These are phyloP conservation scores for Pseudogymnoascus sp. DNA, from an alignment of 2,329 filamentous ascomycete genomes.

Conservation along the genomic window DNA sequence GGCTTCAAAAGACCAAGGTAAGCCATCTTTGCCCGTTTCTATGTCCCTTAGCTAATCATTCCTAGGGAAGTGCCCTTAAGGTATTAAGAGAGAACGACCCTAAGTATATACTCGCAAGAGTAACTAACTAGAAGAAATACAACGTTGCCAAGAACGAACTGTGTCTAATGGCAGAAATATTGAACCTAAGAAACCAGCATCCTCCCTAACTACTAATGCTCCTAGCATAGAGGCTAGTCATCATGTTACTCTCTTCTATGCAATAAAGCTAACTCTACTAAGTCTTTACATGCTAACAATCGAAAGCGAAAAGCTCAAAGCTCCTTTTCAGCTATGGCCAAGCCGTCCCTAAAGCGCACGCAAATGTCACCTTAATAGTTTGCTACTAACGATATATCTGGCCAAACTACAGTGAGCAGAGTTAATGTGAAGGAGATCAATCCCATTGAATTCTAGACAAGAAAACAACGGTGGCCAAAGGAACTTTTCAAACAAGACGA, in stretches of 20 bases:
- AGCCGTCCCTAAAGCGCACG: slow-evolving; percentile 17
- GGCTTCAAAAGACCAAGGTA: no score
- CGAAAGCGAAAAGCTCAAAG: slow-evolving; percentile 20
- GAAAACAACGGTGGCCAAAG: slow-evolving; percentile 23
- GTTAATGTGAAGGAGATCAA: slow-evolving; percentile 18
- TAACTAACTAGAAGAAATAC: no score
- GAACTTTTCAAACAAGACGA: slow-evolving; percentile 23
- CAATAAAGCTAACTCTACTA: slow-evolving; percentile 20
- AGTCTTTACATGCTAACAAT: slow-evolving; percentile 16
- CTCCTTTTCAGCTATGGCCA: background rate
- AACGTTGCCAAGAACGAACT: no score
- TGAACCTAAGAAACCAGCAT: slow-evolving; percentile 16
- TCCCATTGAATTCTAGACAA: slow-evolving; percentile 24
- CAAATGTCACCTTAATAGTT: slow-evolving; percentile 14
- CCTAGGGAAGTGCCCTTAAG: no score
- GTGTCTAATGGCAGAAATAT: no score
- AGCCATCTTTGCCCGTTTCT: no score
- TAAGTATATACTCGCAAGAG: no score
- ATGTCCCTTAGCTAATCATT: no score
- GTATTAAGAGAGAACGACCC: no score
- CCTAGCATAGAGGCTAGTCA: slow-evolving; percentile 10
- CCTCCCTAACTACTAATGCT: slow-evolving; percentile 18
- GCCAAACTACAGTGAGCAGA: slow-evolving; percentile 12
- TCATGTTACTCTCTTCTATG: slow-evolving; percentile 15
- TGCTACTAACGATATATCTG: slow-evolving; percentile 13